Evolutionary conservation across 768 basidiomycete genomes (phyloP), one percentile per base, ranked within the genome.

Genomic region (Leucogyrophana mollusca): DNA sequence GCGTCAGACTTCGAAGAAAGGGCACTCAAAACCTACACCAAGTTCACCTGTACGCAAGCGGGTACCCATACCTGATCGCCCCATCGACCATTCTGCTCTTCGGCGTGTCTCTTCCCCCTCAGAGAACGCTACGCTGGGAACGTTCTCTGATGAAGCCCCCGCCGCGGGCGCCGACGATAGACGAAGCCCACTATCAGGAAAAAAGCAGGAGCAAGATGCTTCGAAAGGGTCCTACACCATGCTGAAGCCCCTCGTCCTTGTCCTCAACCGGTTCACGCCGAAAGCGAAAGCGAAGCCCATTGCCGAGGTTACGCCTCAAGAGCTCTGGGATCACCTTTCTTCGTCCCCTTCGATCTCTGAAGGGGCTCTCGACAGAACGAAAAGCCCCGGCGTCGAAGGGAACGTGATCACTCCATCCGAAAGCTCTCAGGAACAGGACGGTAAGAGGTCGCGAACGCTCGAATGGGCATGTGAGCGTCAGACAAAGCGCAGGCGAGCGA

Each of bases 1-100:
- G 65, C 82, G 87, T 13, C 85, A 88, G 56, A 82, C 64, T 27
- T 46, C 68, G 39, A 74, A 73, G 47, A 68, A 66, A 44, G 16
- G 20, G 6, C 40, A 40, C 22, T 11, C 22, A 45, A 45, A 41
- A 23, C 7, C 34, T 10, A 23, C 38, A 40, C 33, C 43, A 40
- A 13, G 17, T 18, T 27, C 13, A 13, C 40, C 16, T 40, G 7
- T n/a, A n/a, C n/a, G 14, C 42, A 33, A 6, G 33, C 4, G 0
- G 39, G 51, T 53, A 23, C 10, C 23, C 14, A 34, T 22, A 17
- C 36, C 13, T n/a, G 47, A 21, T 22, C 55, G 39, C 21, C 3
- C 47, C 25, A 48, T 37, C 24, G 56, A 58, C 23, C 40, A 9
- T 5, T 62, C 65, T n/a, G 40, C 46, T 43, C 30, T 65, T 18